Evolutionary conservation across 345 rosid species (phyloP), one percentile per base, ranked within the genome.

Genomic region (Eucalyptus fibrosa): DNA sequence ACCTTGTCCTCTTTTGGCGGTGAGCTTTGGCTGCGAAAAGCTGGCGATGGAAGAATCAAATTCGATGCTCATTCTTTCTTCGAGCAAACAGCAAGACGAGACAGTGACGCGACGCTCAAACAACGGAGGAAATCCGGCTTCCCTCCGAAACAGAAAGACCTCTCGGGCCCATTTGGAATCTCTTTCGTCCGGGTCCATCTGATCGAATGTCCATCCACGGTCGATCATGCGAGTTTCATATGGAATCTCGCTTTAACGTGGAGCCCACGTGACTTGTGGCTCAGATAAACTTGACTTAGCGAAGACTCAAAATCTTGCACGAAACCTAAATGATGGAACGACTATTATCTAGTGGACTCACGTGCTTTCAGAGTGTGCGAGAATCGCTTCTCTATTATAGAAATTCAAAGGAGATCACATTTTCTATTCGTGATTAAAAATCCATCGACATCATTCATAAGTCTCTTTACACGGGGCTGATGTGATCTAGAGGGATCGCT

Each of bases 31-130:
- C 28, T 19, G 47, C 45, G 23, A 37, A 50, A 44, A 19, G 83
- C 80, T 55, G 91, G 88, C 89, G 40, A 91, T 88, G 90, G 89
- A 34, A 62, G 94, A 91, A 95, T 93, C 91, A 88, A 90, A 92
- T 94, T 86, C 89, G 89, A 88, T 91, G 88, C 94, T 40, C 88
- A 6, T 11, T 72, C 83, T 19, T 56, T 86, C 16, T 86, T 23
- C 87, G 37, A 55, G 8, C 8, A 40, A 37, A 45, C 86, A 37
- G 32, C 86, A 37, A 12, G 86, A 88, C 86, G 42, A 19, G 83
- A 72, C 83, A 6, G 28, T 3, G 83, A 37, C 45, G 83, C 45
- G 83, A 37, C 42, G 83, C 47, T 77, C 24, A 14, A 77, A 77
- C 83, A 21, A 37, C 82, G 45, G 45, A 37, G 83, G 83, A 72